Base-by-base conservation (phyloP, 306 rosid genomes). In the Potentilla sterilis region DNA sequence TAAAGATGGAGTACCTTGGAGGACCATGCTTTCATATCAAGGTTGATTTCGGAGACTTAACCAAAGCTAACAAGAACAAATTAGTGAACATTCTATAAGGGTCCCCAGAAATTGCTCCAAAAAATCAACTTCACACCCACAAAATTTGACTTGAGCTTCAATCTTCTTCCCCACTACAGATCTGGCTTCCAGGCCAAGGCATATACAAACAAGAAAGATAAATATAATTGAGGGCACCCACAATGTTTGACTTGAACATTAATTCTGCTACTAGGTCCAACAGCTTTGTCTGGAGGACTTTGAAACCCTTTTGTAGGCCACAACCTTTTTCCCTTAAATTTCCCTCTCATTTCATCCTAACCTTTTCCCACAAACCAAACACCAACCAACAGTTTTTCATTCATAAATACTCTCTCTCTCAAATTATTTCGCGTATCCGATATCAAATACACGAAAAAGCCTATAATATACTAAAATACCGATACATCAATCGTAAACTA, bases 321-420 rank as follows among this genome's bases (percentile, higher is more conserved):
- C 46, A 84, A 67, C 82, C 15, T 77, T 75, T 78, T 75, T 19
- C 46, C 32, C 38, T 73, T 42, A 77, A 65, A 52, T 71, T 74
- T 67, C 49, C 75, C 77, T 70, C 67, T 73, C 51, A 42, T 70
- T 70, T 57, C 58, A 76, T 52, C 83, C 54, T 2, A 70, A 79
- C 84, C 74, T 75, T 72, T 81, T 35, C 87, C 77, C 51, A 82
- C 0, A 68, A 75, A 51, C 85, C 91, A 79, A 79, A 80, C 73
- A 22, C 72, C 82, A 74, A 76, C 75, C 75, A 80, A 62, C 75
- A 78, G 44, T 12, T 15, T 32, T 68, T 59, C 82, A 79, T 77
- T 80, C 13, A 70, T 70, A 73, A 54, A 62, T 4, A 18, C 57
- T 68, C 72, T 61, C 70, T 58, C 69, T 54, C 72, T 67, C 67